Evolutionary conservation across 1,139 yeast species (phyloP).

Genomic region (Diutina mesorugosa): DNA sequence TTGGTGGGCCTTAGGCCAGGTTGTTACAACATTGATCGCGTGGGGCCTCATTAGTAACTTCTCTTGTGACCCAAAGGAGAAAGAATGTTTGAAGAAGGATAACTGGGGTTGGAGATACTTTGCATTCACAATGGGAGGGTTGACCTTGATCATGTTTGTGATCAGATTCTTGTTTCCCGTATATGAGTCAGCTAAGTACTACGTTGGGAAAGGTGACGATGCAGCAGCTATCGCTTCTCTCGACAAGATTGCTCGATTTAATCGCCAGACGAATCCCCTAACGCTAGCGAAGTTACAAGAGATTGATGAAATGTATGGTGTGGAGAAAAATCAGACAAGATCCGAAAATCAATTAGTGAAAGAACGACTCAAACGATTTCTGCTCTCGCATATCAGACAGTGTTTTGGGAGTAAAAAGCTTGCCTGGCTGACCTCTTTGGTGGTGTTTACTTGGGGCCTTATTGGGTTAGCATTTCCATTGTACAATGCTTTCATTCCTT

Average conservation of each 20-base stretch:
- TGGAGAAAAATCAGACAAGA: neutral
- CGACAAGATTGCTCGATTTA: conserved; percentile 23
- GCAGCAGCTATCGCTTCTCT: conserved; percentile 22
- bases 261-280: conserved; percentile 13
- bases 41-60: conserved; percentile 29
- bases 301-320: conserved; percentile 11
- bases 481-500: conserved; percentile 31
- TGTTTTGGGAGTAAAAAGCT: conserved; percentile 23
- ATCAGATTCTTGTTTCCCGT: conserved; percentile 23
- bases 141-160: conserved; percentile 23
- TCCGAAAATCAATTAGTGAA: conserved; percentile 11
- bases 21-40: conserved; percentile 23
- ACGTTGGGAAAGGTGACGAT: conserved; percentile 26
- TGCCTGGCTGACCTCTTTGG: conserved; percentile 21
- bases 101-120: neutral
- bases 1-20: conserved; percentile 34
- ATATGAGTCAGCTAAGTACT: conserved; percentile 27
- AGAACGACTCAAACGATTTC: conserved; percentile 16
- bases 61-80: conserved; percentile 8
- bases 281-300: conserved; percentile 18
- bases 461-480: conserved; percentile 33
- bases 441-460: conserved; percentile 29
- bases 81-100: neutral
- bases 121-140: conserved; percentile 14
- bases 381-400: conserved; percentile 18